Percentiles rank a stretch among this genome's conserved stretches.
Conservation (phyloP, 305 asterid genomes). For the Ilex paraguariensis region DNA sequence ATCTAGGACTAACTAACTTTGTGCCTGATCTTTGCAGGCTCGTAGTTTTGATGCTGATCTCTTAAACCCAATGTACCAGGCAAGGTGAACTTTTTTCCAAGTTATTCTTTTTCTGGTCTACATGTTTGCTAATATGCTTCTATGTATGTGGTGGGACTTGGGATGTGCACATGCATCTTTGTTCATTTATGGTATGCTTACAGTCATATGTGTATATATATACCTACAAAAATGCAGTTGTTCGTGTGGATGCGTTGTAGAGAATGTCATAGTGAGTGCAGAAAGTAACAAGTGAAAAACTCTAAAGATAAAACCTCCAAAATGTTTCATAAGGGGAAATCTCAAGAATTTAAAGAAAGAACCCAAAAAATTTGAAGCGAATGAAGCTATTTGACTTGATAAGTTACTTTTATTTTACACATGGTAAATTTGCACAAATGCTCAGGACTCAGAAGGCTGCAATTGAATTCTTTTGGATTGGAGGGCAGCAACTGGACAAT, state of each 20-base stretch:
- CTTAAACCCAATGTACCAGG: constrained; percentile 82
- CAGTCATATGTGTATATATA: not conserved
- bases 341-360: too few species aligned
- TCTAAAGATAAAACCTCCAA: too few species aligned
- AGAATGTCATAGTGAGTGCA: not conserved
- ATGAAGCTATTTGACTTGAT: too few species aligned
- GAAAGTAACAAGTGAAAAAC: not conserved
- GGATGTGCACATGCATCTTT: not conserved
- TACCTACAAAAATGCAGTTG: not conserved
- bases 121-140: too few species aligned
- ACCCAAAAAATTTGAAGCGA: not conserved
- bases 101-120: constrained; percentile 1
- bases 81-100: constrained; percentile 42
- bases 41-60: constrained; percentile 55
- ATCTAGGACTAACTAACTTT: not conserved
- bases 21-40: constrained; percentile 39
- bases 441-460: constrained; percentile 69
- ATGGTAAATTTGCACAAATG: constrained; percentile 2
- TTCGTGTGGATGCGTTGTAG: not conserved
- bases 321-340: too few species aligned
- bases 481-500: constrained; percentile 78
- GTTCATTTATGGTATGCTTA: not conserved
- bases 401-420: too few species aligned
- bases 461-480: constrained; percentile 79
- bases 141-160: constrained; percentile 2